Evolutionary conservation across 1,284 basidiomycete genomes (phyloP).

Genomic region (Tylopilus sp.): DNA sequence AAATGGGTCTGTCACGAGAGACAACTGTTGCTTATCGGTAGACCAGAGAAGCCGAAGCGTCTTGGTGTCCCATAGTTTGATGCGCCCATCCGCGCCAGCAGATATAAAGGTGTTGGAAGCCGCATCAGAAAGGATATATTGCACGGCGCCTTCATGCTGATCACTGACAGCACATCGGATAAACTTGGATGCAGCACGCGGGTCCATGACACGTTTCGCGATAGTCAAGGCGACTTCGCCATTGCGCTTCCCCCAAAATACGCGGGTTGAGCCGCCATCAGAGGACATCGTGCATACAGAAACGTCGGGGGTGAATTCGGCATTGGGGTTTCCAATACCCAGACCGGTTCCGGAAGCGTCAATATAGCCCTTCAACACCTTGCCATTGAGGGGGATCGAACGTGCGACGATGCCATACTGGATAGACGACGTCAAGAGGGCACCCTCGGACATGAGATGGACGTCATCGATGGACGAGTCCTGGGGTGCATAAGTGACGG

Average conservation of each 20-base stretch:
- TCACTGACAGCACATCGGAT: slow-evolving; percentile 51
- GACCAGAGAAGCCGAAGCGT: slow-evolving; percentile 60
- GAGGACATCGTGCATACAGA: slow-evolving; percentile 56
- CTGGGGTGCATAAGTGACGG: slow-evolving; percentile 61
- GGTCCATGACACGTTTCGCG: slow-evolving; percentile 58
- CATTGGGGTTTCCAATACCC: slow-evolving; percentile 75
- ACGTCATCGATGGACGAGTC: slow-evolving; percentile 54
- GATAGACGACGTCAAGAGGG: slow-evolving; percentile 65
- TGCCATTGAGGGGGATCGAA: slow-evolving; percentile 70
- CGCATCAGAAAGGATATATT: slow-evolving; percentile 51
- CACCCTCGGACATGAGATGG: slow-evolving; percentile 56
- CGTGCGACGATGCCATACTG: slow-evolving; percentile 75
- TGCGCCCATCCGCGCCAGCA: slow-evolving; percentile 58
- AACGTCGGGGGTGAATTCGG: slow-evolving; percentile 72
- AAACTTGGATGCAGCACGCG: slow-evolving; percentile 48
- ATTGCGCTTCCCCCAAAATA: slow-evolving; percentile 74
- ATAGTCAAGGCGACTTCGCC: slow-evolving; percentile 70
- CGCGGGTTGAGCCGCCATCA: slow-evolving; percentile 65
- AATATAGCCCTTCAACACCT: slow-evolving; percentile 70
- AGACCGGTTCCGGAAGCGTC: slow-evolving; percentile 65
- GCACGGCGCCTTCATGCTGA: slow-evolving; percentile 58
- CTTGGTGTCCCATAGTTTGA: slow-evolving; percentile 71
- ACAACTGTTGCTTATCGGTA: slow-evolving; percentile 41
- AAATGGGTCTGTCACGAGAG: slow-evolving; percentile 47
- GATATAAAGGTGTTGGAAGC: slow-evolving; percentile 45